These are phyloP conservation scores for Paracorniculantispora psalliotae DNA, from an alignment of 2,329 filamentous ascomycete genomes.

Conservation along the genomic window DNA sequence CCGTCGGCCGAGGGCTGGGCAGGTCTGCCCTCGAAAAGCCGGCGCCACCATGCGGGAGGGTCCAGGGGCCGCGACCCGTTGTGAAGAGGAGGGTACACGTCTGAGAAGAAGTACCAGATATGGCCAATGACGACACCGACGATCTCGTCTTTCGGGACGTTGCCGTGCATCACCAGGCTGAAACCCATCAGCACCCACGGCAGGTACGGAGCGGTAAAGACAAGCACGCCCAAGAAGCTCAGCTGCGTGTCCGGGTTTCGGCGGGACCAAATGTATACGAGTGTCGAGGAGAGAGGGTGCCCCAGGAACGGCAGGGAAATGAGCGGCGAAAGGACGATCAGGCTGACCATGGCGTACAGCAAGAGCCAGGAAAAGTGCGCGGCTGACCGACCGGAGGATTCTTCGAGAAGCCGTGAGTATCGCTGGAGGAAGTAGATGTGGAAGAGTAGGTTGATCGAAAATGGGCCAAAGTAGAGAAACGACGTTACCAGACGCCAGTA, in stretches of 20 bases:
- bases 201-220: slow-evolving; percentile 90
- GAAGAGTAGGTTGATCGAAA: slow-evolving; percentile 91
- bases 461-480: slow-evolving; percentile 94
- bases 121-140: slow-evolving; percentile 93
- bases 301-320: slow-evolving; percentile 91
- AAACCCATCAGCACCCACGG: slow-evolving; percentile 96
- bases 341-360: slow-evolving; percentile 73
- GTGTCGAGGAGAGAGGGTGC: slow-evolving; percentile 83
- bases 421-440: slow-evolving; percentile 98
- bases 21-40: slow-evolving; percentile 66
- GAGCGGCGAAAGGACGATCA: slow-evolving; percentile 78
- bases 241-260: slow-evolving; percentile 88
- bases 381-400: slow-evolving; percentile 84
- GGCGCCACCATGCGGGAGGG: slow-evolving; percentile 84
- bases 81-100: slow-evolving; percentile 91
- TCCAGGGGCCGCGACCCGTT: slow-evolving; percentile 80
- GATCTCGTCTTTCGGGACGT: slow-evolving; percentile 90
- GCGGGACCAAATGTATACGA: slow-evolving; percentile 97
- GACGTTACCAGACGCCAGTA: slow-evolving; percentile 97
- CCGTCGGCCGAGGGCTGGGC: slow-evolving; percentile 44
- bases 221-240: slow-evolving; percentile 81
- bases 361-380: slow-evolving; percentile 95
- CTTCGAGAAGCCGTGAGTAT: slow-evolving; percentile 91
- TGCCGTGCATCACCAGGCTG: slow-evolving; percentile 84
- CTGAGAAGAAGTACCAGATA: slow-evolving; percentile 96